A percentile compares a stretch with the other conserved stretches of the same genome.
phyloP scores from a whole-genome alignment of 805 yeast genomes.

The Starmerella kuoi region DNA sequence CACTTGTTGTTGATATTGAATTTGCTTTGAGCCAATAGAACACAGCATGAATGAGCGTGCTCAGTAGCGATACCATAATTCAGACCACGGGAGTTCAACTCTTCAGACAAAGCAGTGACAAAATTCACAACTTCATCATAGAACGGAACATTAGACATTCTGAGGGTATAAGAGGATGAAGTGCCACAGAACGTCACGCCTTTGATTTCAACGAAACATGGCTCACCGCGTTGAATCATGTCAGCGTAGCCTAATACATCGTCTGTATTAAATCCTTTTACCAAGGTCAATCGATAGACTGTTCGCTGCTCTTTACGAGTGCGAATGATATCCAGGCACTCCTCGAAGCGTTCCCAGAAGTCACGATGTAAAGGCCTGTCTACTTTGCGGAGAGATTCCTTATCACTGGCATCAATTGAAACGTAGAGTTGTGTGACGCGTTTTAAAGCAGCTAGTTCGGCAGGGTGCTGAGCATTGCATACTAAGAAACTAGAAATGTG shows the following conservation, averaged over 20 bases:
- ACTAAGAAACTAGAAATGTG: slow-evolving; percentile 79
- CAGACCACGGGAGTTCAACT: slow-evolving; percentile 52
- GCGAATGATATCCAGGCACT: slow-evolving; percentile 71
- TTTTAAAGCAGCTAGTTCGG: slow-evolving; percentile 50
- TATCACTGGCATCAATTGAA: slow-evolving; percentile 88
- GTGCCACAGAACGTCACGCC: slow-evolving; percentile 96
- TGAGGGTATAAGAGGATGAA: slow-evolving; percentile 76
- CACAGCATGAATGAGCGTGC: slow-evolving; percentile 91
- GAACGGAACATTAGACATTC: slow-evolving; percentile 92
- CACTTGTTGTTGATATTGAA: slow-evolving; percentile 62
- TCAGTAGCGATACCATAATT: slow-evolving; percentile 82
- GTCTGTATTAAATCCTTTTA: slow-evolving; percentile 81
- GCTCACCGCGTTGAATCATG: slow-evolving; percentile 65
- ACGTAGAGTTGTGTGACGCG: slow-evolving; percentile 86
- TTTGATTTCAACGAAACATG: slow-evolving; percentile 81
- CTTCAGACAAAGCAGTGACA: slow-evolving; percentile 50
- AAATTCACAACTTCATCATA: slow-evolving; percentile 78
- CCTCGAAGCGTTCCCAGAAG: slow-evolving; percentile 79
- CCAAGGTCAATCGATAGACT: slow-evolving; percentile 79
- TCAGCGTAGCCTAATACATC: slow-evolving; percentile 71
- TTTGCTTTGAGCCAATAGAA: slow-evolving; percentile 62
- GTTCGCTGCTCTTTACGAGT: slow-evolving; percentile 74
- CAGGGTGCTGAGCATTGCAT: slow-evolving; percentile 94
- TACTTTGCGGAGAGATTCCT: slow-evolving; percentile 61
- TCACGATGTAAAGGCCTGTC: slow-evolving; percentile 84